Conservation (phyloP, 495 filamentous ascomycete genomes). For the Podospora pseudoanserina region DNA sequence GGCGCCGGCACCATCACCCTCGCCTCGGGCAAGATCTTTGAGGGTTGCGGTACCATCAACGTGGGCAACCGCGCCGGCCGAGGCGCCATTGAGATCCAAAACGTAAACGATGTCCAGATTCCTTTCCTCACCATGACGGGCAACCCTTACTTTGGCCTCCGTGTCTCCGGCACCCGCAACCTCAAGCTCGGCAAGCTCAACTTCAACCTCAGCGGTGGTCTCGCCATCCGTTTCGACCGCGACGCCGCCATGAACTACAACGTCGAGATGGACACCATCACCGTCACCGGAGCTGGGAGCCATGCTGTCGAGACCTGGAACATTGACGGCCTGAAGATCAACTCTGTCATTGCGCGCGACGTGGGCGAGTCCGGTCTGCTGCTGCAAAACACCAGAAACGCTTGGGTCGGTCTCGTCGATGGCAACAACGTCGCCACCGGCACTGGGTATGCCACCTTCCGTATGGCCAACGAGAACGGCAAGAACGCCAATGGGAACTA, state of each 20-base stretch:
- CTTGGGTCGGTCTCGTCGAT: slow-evolving; percentile 42
- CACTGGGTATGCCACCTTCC: slow-evolving; percentile 45
- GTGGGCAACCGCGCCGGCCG: slow-evolving; percentile 37
- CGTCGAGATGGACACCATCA: slow-evolving; percentile 44
- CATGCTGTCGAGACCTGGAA: slow-evolving; percentile 50
- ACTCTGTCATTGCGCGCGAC: slow-evolving; percentile 40
- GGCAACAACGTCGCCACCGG: slow-evolving; percentile 43
- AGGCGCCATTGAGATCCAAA: slow-evolving; percentile 42
- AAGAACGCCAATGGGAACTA: slow-evolving; percentile 36
- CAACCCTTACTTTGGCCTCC: slow-evolving; percentile 46
- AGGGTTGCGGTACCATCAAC: slow-evolving; percentile 49
- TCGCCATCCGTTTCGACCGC: slow-evolving; percentile 48
- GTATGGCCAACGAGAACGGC: slow-evolving; percentile 47
- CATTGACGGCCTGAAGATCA: slow-evolving; percentile 42
- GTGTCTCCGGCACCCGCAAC: slow-evolving; percentile 41
- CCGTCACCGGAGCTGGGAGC: slow-evolving; percentile 40
- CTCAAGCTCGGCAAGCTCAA: slow-evolving; percentile 41
- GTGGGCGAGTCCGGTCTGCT: slow-evolving; percentile 46
- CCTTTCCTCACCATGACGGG: slow-evolving; percentile 47
- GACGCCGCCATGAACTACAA: slow-evolving; percentile 41
- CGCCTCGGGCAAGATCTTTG: slow-evolving; percentile 44
- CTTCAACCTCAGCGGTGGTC: slow-evolving; percentile 43
- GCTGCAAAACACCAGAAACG: slow-evolving; percentile 43
- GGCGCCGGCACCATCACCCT: slow-evolving; percentile 50
- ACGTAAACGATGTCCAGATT: slow-evolving; percentile 37